Conservation (phyloP, 192 early-diverging fungal genomes). For the Umbelopsis vinacea region DNA sequence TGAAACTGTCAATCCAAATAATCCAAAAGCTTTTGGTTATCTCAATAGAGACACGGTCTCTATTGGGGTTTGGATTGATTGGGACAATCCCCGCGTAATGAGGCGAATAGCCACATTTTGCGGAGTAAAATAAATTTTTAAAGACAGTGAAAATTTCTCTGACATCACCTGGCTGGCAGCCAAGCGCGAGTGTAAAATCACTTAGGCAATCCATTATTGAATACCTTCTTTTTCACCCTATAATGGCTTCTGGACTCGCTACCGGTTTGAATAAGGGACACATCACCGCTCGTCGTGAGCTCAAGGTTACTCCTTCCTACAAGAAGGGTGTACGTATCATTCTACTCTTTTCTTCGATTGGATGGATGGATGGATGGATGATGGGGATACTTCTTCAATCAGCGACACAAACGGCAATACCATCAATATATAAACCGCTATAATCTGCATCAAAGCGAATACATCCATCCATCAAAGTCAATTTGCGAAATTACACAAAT, state of each 20-base stretch:
- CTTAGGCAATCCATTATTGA: no score
- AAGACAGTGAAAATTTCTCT: no score
- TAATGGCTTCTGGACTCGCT: slow-evolving; percentile 78
- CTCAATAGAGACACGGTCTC: no score
- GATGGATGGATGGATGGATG: slow-evolving; percentile 29
- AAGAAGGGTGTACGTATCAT: slow-evolving; percentile 82
- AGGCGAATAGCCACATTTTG: no score
- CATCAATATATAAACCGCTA: background rate
- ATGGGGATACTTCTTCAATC: slow-evolving; percentile 25
- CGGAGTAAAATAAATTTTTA: no score
- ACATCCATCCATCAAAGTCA: background rate
- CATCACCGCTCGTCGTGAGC: slow-evolving; percentile 77
- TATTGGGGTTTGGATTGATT: no score
- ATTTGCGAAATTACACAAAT: background rate
- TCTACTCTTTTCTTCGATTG: slow-evolving; percentile 13
- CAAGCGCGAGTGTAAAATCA: no score
- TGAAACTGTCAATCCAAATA: no score
- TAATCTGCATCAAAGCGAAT: background rate
- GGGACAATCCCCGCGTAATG: no score
- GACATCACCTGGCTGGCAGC: no score
- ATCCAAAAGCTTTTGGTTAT: no score
- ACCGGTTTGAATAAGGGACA: slow-evolving; percentile 94
- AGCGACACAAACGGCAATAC: background rate
- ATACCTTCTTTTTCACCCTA: slow-evolving; percentile 11
- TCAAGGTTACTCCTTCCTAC: slow-evolving; percentile 72